Evolutionary conservation across 805 yeast genomes (phyloP).

Genomic region (Metschnikowia similis): DNA sequence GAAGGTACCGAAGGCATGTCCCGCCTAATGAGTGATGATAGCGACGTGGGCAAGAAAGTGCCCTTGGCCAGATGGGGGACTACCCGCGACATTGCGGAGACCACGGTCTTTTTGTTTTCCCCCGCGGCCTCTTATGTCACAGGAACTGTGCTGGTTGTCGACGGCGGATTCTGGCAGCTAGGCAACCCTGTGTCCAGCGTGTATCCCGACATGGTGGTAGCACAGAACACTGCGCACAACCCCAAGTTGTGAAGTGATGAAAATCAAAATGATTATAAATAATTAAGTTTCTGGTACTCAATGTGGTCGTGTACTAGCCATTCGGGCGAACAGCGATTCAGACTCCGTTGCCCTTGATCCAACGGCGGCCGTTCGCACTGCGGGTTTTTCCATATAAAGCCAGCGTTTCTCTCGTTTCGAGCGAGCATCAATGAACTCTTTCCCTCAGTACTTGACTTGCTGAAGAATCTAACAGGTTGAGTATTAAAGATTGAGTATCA

Average conservation of each 20-base stretch:
- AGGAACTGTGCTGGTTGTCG: slow-evolving; percentile 78
- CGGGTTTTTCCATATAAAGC: too few species aligned
- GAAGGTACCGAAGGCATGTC: slow-evolving; percentile 82
- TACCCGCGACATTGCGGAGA: slow-evolving; percentile 77
- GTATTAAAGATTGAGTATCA: too few species aligned
- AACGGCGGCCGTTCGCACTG: too few species aligned
- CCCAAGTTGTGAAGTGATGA: slow-evolving; percentile 18
- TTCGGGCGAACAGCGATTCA: too few species aligned
- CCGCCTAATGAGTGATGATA: slow-evolving; percentile 43
- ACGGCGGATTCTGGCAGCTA: slow-evolving; percentile 88
- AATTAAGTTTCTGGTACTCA: too few species aligned
- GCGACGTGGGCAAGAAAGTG: slow-evolving; percentile 38
- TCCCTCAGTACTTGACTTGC: too few species aligned
- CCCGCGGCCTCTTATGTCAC: slow-evolving; percentile 75
- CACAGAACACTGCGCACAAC: slow-evolving; percentile 25
- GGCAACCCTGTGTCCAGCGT: slow-evolving; percentile 40
- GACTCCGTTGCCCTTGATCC: too few species aligned
- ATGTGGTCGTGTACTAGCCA: too few species aligned
- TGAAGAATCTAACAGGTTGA: too few species aligned
- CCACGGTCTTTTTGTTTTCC: slow-evolving; percentile 79
- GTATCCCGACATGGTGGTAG: slow-evolving; percentile 30
- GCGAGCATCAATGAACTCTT: too few species aligned
- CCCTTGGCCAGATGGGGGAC: slow-evolving; percentile 69
- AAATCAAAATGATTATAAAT: background rate
- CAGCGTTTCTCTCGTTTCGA: too few species aligned